Percentiles rank a stretch among this genome's conserved stretches.
Evolutionary conservation across 2,329 filamentous ascomycete genomes (phyloP).

Genomic region (Cercospora sp.): DNA sequence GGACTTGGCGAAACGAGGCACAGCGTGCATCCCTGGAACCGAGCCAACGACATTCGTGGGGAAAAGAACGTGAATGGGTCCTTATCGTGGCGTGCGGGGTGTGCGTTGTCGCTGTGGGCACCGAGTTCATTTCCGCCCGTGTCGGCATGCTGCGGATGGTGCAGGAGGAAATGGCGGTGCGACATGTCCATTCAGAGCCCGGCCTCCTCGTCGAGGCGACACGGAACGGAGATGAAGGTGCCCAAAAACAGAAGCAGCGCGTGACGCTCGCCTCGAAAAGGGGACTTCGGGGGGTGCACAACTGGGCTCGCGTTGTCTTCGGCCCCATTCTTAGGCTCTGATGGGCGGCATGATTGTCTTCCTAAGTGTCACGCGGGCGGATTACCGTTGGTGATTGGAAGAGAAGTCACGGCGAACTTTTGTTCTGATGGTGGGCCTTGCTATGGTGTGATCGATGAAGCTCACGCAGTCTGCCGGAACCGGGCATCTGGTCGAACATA

Average conservation of each 20-base stretch:
- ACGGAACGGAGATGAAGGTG: too few relatives aligned
- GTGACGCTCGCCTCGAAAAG: too few relatives aligned
- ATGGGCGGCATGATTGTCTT: background rate
- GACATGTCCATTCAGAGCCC: background rate
- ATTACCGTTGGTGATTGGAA: background rate
- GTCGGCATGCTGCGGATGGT: background rate
- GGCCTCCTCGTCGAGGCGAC: too few relatives aligned
- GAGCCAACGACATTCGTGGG: background rate
- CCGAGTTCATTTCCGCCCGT: background rate
- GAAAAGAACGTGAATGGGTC: background rate
- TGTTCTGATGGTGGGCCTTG: background rate
- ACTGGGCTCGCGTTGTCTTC: too few relatives aligned
- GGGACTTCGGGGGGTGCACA: too few relatives aligned
- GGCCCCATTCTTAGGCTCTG: background rate
- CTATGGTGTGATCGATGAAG: too few relatives aligned
- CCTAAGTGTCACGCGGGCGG: background rate
- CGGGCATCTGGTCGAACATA: too few relatives aligned
- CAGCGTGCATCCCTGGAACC: background rate
- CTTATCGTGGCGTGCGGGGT: background rate
- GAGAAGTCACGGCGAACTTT: background rate
- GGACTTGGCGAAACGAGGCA: background rate
- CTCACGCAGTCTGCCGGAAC: too few relatives aligned
- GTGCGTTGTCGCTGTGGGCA: background rate
- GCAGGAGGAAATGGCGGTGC: background rate
- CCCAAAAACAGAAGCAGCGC: too few relatives aligned